phyloP scores from a whole-genome alignment of 495 filamentous ascomycete genomes.

The Trichoderma gamsii region DNA sequence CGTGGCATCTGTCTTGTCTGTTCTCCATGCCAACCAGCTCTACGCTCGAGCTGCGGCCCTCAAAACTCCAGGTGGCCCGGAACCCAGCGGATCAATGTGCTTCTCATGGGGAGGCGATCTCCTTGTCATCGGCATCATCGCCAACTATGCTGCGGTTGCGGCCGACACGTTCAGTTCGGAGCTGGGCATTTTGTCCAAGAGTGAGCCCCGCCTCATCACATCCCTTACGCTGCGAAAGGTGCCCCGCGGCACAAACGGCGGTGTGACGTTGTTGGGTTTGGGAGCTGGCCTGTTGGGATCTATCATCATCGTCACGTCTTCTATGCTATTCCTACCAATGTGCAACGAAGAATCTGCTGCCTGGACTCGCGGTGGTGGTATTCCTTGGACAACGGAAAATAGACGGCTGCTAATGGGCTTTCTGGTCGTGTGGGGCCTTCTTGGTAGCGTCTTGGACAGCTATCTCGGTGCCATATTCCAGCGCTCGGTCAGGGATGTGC shows the following conservation, averaged over 20 bases:
- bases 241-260: constrained; percentile 88
- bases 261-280: constrained; percentile 68
- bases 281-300: constrained; percentile 70
- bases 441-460: constrained; percentile 81
- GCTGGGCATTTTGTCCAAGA: constrained; percentile 79
- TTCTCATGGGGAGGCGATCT: constrained; percentile 48
- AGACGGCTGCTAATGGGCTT: constrained; percentile 51
- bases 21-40: constrained; percentile 67
- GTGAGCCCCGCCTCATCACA: constrained; percentile 77
- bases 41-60: constrained; percentile 32
- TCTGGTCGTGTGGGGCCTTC: constrained; percentile 61
- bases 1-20: constrained; percentile 64
- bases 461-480: constrained; percentile 81
- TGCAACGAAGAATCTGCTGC: constrained; percentile 42
- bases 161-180: constrained; percentile 95
- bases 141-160: constrained; percentile 84
- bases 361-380: constrained; percentile 29
- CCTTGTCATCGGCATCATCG: constrained; percentile 53
- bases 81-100: constrained; percentile 34
- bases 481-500: constrained; percentile 75
- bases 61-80: constrained; percentile 17
- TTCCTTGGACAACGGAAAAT: constrained; percentile 42
- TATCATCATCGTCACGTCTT: constrained; percentile 59
- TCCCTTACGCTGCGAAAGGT: constrained; percentile 68
- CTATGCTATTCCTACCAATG: constrained; percentile 63